phyloP scores from a whole-genome alignment of 2,329 filamentous ascomycete species.

The Torrubiella hemipterigena region DNA sequence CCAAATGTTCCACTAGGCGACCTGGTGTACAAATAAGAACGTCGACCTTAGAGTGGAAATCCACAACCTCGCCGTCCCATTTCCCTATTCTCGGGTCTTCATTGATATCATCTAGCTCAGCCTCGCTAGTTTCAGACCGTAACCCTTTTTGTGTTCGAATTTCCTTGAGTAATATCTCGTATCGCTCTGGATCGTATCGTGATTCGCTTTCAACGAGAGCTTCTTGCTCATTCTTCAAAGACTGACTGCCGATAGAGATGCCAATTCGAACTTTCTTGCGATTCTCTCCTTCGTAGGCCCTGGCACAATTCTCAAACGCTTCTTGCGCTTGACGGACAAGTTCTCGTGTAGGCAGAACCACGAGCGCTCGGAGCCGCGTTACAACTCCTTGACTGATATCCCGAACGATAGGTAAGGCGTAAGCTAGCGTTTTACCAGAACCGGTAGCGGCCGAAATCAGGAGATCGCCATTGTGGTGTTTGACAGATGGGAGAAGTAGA shows the following conservation, averaged over 20 bases:
- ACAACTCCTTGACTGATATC: conserved; percentile 53
- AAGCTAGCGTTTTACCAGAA: conserved; percentile 89
- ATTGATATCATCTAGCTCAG: conserved; percentile 5
- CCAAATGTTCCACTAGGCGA: conserved; percentile 80
- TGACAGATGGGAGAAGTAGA: conserved; percentile 56
- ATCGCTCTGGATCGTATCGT: conserved; percentile 53
- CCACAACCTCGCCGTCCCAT: conserved; percentile 41
- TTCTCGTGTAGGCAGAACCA: conserved; percentile 85
- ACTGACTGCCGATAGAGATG: conserved; percentile 70
- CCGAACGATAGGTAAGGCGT: conserved; percentile 75
- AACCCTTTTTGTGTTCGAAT: conserved; percentile 5
- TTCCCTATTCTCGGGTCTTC: conserved; percentile 16
- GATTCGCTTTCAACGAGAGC: conserved; percentile 31
- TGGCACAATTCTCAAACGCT: conserved; percentile 61
- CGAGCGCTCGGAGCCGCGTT: conserved; percentile 61
- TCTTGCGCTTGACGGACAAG: conserved; percentile 78
- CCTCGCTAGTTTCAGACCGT: background rate
- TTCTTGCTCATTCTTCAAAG: conserved; percentile 53
- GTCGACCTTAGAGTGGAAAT: conserved; percentile 63
- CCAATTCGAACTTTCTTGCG: conserved; percentile 65
- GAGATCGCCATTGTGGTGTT: conserved; percentile 59
- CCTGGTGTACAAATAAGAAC: conserved; percentile 87
- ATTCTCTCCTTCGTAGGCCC: conserved; percentile 40
- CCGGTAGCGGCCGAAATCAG: conserved; percentile 89
- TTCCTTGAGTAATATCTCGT: conserved; percentile 15